Base-by-base conservation (phyloP, 1,139 yeast genomes). In the Debaryomyces sp. region DNA sequence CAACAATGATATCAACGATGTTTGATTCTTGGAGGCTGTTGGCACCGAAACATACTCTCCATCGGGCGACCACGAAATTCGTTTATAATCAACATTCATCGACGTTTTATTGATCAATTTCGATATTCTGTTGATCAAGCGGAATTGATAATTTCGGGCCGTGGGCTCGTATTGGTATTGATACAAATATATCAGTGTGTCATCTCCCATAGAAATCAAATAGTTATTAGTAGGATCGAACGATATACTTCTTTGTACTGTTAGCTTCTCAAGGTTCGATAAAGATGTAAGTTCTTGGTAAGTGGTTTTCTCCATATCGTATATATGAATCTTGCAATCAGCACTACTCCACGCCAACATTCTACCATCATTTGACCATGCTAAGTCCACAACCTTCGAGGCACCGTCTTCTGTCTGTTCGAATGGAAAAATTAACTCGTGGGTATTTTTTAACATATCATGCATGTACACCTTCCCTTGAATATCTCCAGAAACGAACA, bases 11-110 rank as follows among this genome's bases (percentile, higher is more conserved):
- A 77, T 66, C 35, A 76, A 59, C 3, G 75, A 66, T 3, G 78
- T 71, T 58, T 66, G 77, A 54, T 75, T 79, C 55, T 79, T 80
- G 43, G 73, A 68, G 9, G 85, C 82, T 18, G 81, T 78, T 0
- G 87, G 86, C 5, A 81, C 70, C 1, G 81, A 69, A 2, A 82
- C 61, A 41, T 73, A 64, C 52, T 78, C 78, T 15, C 84, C 86
- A 51, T 79, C 84, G 1, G 77, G 75, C 0, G 85, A 77, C 82
- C 85, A 81, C 10, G 81, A 73, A 5, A 80, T 67, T 44, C 83
- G 66, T 47, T 75, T 73, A 50, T 80, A 76, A 34, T 73, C 68
- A 26, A 74, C 72, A 49, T 70, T 75, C 34, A 73, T 57, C 27
- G 76, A 69, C 32, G 70, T 64, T 50, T 75, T 75, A 50, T 71